Evolutionary conservation across 345 rosid species (phyloP), one percentile per base, ranked within the genome.

Genomic region (Brassica nigra): DNA sequence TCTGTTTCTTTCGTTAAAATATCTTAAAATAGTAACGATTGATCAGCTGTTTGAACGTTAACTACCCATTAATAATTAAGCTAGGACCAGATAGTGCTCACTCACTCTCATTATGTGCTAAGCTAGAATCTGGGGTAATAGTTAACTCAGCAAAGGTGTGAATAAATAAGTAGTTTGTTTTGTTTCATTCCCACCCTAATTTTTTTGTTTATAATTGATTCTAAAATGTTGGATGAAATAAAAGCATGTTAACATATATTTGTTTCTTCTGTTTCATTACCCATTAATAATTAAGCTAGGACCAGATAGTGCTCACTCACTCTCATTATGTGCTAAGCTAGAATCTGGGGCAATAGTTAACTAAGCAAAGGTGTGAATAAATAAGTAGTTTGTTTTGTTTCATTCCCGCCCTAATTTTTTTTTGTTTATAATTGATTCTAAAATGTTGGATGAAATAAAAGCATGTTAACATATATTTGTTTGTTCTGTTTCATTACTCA

Each of bases 401-500:
- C 68, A 0, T 30, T 62, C 20, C 66, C 39, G 30, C 20, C 39
- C 39, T 62, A 30, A 12, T 47, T 47, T 44, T 55, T 34, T 34
- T 63, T 63, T 31, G 67, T 63, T 31, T 63, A 63, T 14, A n/a
- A 57, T 57, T 20, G 42, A 59, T 71, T 34, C 8, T 12, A 7
- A 6, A 58, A 71, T 72, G 67, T 61, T 61, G 28, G 18, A 72
- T 61, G 76, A 2, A 16, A 34, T 33, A 33, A 33, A 31, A 12
- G 23, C 49, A 44, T 65, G 10, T n/a, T 28, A n/a, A 57, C 34
- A 37, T 66, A 8, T 23, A 8, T 15, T 11, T 0, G 12, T 58
- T 5, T 47, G 52, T 47, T 31, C 34, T 4, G 52, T 69, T 62
- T 47, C 15, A 27, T 30, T 55, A 18, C 11, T 15, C 83, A 94